Conservation (phyloP, 2,329 filamentous ascomycete species). For the Aureobasidium sp. region DNA sequence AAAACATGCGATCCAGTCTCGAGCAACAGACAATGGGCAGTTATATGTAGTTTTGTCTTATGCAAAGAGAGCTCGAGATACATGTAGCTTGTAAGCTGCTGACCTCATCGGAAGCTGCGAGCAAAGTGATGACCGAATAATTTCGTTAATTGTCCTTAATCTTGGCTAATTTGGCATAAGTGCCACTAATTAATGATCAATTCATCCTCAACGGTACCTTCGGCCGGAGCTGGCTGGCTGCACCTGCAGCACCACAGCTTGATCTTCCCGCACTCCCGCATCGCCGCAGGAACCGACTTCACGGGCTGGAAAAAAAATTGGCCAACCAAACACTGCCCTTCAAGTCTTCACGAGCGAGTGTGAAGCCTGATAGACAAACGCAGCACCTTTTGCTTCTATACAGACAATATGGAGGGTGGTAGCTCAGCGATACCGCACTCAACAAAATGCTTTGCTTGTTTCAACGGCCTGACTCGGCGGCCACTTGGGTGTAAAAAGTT, state of each 20-base stretch:
- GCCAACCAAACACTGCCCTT: not conserved
- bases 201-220: not conserved
- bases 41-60: not conserved
- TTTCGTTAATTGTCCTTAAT: slow-evolving; percentile 1
- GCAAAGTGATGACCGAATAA: slow-evolving; percentile 4
- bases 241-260: slow-evolving; percentile 1
- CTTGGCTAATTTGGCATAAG: not conserved
- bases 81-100: slow-evolving; percentile 5
- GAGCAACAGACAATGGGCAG: not conserved
- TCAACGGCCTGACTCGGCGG: slow-evolving; percentile 7
- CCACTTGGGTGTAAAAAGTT: slow-evolving; percentile 9
- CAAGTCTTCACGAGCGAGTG: not conserved
- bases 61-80: not conserved
- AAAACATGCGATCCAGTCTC: slow-evolving; percentile 1
- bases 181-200: not conserved
- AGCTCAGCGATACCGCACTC: slow-evolving; percentile 10
- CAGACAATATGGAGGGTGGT: not conserved
- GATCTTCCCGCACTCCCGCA: slow-evolving; percentile 10
- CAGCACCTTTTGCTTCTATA: not conserved
- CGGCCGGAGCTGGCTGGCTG: not conserved
- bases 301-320: not conserved
- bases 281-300: slow-evolving; percentile 7
- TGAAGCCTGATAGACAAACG: not conserved
- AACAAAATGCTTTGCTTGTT: slow-evolving; percentile 1
- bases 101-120: slow-evolving; percentile 3